Evolutionary conservation across 2,329 filamentous ascomycete genomes (phyloP).

Genomic region (Cytospora piceicola): DNA sequence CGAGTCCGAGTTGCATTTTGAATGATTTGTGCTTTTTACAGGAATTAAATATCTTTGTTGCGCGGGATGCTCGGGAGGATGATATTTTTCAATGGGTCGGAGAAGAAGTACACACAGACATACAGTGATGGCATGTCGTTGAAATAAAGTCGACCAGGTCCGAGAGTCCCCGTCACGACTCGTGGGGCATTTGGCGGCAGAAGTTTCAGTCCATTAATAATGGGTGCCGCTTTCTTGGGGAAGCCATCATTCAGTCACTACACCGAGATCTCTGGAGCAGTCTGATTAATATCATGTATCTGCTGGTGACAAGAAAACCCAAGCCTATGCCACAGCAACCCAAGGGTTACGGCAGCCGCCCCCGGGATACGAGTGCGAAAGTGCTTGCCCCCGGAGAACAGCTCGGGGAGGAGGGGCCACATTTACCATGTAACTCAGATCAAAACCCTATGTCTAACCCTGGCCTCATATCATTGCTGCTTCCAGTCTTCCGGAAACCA

Average conservation of each 20-base stretch:
- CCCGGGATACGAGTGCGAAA: no score
- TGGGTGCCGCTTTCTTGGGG: neutral
- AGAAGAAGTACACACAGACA: neutral
- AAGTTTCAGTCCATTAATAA: neutral
- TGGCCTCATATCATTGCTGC: no score
- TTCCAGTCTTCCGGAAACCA: no score
- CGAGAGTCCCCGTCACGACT: neutral
- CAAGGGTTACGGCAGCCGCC: neutral
- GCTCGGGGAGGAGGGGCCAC: no score
- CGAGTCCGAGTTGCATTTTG: constrained; percentile 41
- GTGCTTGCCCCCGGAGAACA: no score
- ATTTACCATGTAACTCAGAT: no score
- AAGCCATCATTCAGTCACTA: neutral
- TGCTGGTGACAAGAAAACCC: neutral
- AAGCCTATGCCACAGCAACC: neutral
- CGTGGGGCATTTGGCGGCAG: neutral
- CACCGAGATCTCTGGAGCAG: neutral
- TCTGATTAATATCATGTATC: no score
- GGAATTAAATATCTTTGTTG: neutral
- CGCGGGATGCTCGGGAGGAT: neutral
- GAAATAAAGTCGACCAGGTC: constrained; percentile 8
- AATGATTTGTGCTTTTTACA: neutral
- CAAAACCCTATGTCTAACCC: no score
- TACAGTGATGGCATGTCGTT: constrained; percentile 7
- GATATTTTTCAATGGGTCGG: neutral